phyloP scores from a whole-genome alignment of 768 basidiomycete genomes.

The Lentinula raphanica region DNA sequence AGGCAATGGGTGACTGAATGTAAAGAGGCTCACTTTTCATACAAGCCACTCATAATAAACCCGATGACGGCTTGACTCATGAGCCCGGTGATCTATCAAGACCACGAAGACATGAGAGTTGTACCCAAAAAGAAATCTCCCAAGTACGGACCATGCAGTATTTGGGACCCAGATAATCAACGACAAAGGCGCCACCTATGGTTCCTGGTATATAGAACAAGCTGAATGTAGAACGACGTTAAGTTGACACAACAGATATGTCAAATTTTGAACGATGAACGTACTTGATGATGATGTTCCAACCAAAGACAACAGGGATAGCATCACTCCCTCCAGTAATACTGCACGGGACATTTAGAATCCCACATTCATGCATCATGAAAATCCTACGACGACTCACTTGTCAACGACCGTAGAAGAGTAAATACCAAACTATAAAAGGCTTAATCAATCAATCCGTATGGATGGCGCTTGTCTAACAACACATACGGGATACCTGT shows the following conservation, averaged over 20 bases:
- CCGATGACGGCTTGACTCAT: slow-evolving; percentile 67
- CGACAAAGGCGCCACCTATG: slow-evolving; percentile 65
- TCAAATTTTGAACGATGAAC: slow-evolving; percentile 12
- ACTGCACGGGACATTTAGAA: slow-evolving; percentile 24
- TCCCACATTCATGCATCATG: background rate
- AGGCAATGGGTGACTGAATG: background rate
- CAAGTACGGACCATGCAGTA: slow-evolving; percentile 52
- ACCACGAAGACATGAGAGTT: background rate
- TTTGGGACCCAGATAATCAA: slow-evolving; percentile 75
- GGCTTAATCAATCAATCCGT: background rate
- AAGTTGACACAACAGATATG: slow-evolving; percentile 35
- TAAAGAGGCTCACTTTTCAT: slow-evolving; percentile 37
- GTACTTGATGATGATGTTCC: slow-evolving; percentile 82
- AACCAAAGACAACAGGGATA: slow-evolving; percentile 67
- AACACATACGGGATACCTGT: slow-evolving; percentile 65
- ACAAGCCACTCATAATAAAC: slow-evolving; percentile 87
- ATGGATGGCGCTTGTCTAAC: slow-evolving; percentile 2
- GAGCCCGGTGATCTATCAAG: slow-evolving; percentile 57
- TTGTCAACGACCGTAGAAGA: slow-evolving; percentile 69
- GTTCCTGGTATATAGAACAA: slow-evolving; percentile 70
- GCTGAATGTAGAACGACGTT: slow-evolving; percentile 23
- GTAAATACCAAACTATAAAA: slow-evolving; percentile 68
- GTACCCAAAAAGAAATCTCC: slow-evolving; percentile 6
- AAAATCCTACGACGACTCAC: slow-evolving; percentile 28
- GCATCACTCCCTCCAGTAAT: slow-evolving; percentile 51